Evolutionary conservation across 1,284 basidiomycete species (phyloP).

Genomic region (Moesziomyces globuligerus): DNA sequence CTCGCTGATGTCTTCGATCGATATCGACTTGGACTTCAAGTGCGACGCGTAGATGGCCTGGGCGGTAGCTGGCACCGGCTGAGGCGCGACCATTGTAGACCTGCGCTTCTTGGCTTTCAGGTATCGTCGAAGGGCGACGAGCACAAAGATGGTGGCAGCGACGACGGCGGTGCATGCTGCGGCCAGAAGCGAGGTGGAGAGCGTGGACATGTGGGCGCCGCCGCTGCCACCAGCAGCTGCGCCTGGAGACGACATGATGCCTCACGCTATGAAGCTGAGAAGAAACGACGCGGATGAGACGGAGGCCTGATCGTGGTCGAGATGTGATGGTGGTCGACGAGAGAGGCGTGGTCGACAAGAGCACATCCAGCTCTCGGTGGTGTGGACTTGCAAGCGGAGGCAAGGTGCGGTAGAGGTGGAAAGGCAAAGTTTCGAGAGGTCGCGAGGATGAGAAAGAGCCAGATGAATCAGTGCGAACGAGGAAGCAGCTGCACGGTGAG

Average conservation of each 20-base stretch:
- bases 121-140: slow-evolving; percentile 38
- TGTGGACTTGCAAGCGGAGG: too few relatives aligned
- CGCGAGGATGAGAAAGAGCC: too few relatives aligned
- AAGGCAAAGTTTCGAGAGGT: too few relatives aligned
- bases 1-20: slow-evolving; percentile 31
- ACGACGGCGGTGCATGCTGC: slow-evolving; percentile 38
- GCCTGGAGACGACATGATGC: slow-evolving; percentile 36
- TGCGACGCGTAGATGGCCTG: slow-evolving; percentile 25
- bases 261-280: background rate
- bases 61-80: slow-evolving; percentile 17
- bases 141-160: slow-evolving; percentile 38
- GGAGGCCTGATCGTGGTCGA: background rate
- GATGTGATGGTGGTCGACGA: too few relatives aligned
- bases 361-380: too few relatives aligned
- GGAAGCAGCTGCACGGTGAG: slow-evolving; percentile 4
- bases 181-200: slow-evolving; percentile 41
- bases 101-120: slow-evolving; percentile 24
- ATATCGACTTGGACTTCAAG: slow-evolving; percentile 34
- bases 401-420: too few relatives aligned
- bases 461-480: slow-evolving; percentile 2
- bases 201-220: slow-evolving; percentile 26
- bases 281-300: background rate
- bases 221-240: slow-evolving; percentile 24
- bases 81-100: slow-evolving; percentile 11
- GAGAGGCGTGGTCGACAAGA: too few relatives aligned